Percentiles rank a stretch among this genome's conserved stretches.
Evolutionary conservation across 2,329 filamentous ascomycete species (phyloP).

Genomic region (Trichoderma brevicompactum): DNA sequence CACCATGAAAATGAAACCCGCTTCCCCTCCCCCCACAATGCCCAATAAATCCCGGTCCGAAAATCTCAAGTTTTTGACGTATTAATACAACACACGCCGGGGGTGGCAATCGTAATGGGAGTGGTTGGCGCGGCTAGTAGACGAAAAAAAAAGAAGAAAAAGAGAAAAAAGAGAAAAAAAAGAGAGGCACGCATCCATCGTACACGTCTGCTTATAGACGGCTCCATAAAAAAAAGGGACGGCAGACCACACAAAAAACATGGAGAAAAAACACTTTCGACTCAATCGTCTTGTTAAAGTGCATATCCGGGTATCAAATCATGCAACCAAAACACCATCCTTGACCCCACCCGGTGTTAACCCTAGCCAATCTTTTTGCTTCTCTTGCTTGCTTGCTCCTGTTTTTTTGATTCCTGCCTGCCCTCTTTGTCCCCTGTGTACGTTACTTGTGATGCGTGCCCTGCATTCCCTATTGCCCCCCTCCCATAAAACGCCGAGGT

Average conservation of each 20-base stretch:
- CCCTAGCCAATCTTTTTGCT: constrained; percentile 19
- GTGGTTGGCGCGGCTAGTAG: constrained; percentile 12
- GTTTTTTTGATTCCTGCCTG: constrained; percentile 23
- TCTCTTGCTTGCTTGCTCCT: constrained; percentile 8
- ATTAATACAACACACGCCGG: constrained; percentile 14
- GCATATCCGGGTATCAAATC: constrained; percentile 29
- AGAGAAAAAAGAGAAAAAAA: neutral
- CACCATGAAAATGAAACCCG: neutral
- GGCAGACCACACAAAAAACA: constrained; percentile 20
- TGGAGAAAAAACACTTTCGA: constrained; percentile 17
- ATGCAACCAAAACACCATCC: constrained; percentile 27
- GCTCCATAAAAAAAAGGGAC: constrained; percentile 22
- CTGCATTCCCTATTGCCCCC: constrained; percentile 15
- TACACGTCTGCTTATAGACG: constrained; percentile 26
- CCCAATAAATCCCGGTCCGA: neutral
- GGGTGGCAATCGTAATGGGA: constrained; percentile 4
- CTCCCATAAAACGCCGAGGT: constrained; percentile 21
- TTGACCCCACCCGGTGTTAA: constrained; percentile 5
- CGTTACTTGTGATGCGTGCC: constrained; percentile 26
- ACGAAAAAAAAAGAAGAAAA: constrained; percentile 3
- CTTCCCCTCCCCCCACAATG: neutral
- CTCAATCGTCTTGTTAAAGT: constrained; percentile 26
- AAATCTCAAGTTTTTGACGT: constrained; percentile 3
- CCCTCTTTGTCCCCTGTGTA: constrained; percentile 22
- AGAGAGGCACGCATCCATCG: constrained; percentile 26